These are phyloP conservation scores for Daldinia concentrica DNA, from an alignment of 495 filamentous ascomycete species.

Conservation along the genomic window DNA sequence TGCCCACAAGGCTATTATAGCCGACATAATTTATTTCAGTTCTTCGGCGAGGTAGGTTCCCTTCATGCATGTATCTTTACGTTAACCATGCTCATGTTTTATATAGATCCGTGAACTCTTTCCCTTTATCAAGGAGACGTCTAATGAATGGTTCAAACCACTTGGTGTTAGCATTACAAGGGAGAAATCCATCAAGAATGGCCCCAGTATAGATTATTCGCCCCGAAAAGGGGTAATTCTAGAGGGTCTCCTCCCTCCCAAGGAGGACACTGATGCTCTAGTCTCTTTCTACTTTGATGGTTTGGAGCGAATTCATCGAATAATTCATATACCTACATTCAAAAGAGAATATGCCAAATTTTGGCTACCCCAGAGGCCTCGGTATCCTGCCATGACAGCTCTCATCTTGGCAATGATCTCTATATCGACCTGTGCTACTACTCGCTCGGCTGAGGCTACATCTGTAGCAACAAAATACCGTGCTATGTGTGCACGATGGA, in stretches of 20 bases:
- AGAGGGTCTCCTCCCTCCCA: slow-evolving; percentile 51
- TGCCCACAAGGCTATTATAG: slow-evolving; percentile 33
- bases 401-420: slow-evolving; percentile 55
- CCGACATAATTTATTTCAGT: slow-evolving; percentile 38
- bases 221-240: slow-evolving; percentile 46
- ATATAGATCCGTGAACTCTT: slow-evolving; percentile 52
- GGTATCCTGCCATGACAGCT: slow-evolving; percentile 52
- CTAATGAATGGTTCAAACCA: slow-evolving; percentile 55
- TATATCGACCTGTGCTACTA: slow-evolving; percentile 51
- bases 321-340: slow-evolving; percentile 58
- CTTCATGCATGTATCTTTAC: background rate
- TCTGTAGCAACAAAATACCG: slow-evolving; percentile 11
- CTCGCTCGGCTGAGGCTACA: slow-evolving; percentile 34
- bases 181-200: slow-evolving; percentile 46
- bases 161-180: slow-evolving; percentile 49
- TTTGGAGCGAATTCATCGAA: slow-evolving; percentile 58
- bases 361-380: slow-evolving; percentile 48
- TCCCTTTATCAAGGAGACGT: slow-evolving; percentile 58
- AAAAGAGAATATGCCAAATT: slow-evolving; percentile 54
- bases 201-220: slow-evolving; percentile 42
- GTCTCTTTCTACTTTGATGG: slow-evolving; percentile 56
- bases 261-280: slow-evolving; percentile 50
- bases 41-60: slow-evolving; percentile 36
- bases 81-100: background rate
- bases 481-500: slow-evolving; percentile 51